Evolutionary conservation across 2,329 filamentous ascomycete genomes (phyloP).

Genomic region (Botryotinia narcissicola): DNA sequence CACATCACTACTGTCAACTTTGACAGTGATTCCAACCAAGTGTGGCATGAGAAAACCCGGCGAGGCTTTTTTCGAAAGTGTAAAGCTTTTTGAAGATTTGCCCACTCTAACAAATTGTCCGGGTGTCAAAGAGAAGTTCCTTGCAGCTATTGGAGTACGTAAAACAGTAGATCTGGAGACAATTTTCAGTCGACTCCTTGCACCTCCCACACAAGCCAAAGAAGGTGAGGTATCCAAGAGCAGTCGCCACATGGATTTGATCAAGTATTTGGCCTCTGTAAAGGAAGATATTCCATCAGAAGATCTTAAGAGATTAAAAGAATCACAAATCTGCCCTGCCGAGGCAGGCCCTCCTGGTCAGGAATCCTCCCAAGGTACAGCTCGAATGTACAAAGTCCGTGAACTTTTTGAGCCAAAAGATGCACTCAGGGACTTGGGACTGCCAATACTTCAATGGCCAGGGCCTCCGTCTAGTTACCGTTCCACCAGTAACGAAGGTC

Average conservation of each 20-base stretch:
- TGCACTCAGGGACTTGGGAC: constrained; percentile 62
- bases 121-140: constrained; percentile 85
- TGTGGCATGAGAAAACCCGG: constrained; percentile 80
- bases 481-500: constrained; percentile 65
- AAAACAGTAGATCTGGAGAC: constrained; percentile 95
- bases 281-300: constrained; percentile 79
- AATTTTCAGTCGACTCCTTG: constrained; percentile 83
- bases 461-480: constrained; percentile 62
- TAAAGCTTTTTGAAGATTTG: constrained; percentile 91
- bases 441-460: constrained; percentile 83
- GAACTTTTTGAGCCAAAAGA: constrained; percentile 81
- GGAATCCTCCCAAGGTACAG: constrained; percentile 52
- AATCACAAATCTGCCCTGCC: constrained; percentile 78
- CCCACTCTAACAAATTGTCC: constrained; percentile 75
- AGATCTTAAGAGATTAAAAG: constrained; percentile 75
- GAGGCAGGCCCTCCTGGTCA: constrained; percentile 59
- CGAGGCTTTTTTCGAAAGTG: constrained; percentile 90
- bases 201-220: constrained; percentile 51
- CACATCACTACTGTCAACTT: constrained; percentile 59
- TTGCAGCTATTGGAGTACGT: constrained; percentile 78
- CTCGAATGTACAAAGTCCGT: constrained; percentile 65
- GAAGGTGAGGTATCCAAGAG: constrained; percentile 49
- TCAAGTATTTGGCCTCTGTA: constrained; percentile 91
- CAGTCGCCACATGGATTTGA: constrained; percentile 92
- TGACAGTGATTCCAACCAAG: constrained; percentile 85